Evolutionary conservation across 805 yeast species (phyloP), one percentile per base, ranked within the genome.

Genomic region (Diddensiella santjacobensis): DNA sequence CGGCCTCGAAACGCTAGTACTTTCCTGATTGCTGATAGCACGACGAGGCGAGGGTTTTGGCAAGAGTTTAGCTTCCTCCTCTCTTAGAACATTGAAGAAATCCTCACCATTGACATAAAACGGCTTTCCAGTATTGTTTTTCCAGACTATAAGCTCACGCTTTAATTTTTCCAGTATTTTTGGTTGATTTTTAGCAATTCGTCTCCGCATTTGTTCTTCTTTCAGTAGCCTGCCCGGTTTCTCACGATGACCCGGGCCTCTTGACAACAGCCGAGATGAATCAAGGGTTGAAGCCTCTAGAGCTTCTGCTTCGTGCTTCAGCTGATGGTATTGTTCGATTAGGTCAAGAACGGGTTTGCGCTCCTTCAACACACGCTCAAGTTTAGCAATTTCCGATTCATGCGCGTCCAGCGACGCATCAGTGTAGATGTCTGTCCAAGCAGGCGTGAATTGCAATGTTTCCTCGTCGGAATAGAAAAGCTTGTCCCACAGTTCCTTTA

Each of bases 171-270:
- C 65, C 6, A 87, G 66, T 0, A 84, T 71, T 31, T 71, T 70
- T 0, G 98, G 98, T 55, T 87, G 69, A 55, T 77, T 77, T 59
- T 80, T 79, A n/a, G 77, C 67, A 4, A 90, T 71, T 46, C 77
- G 75, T 56, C 83, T 83, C 47, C 97, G 71, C 35, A 81, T 71
- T 59, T 75, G 83, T 61, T 89, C 96, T 62, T 91, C 99, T 49
- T 83, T 77, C 49, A 85, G 71, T 50, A 91, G 69, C 13, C 90
- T 83, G 51, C 81, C 83, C 54, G 91, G 90, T n/a, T n/a, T n/a
- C 43, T 65, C 70, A 2, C 66, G 56, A 4, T 56, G 46, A 4
- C 64, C 57, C 4, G 63, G 58, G 13, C 67, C 82, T 59, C 86
- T 79, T 53, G 84, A 79, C 40, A 84, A 65, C 38, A 90, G 71